phyloP scores from a whole-genome alignment of 2,329 filamentous ascomycete genomes.

The Onygenales sp. region DNA sequence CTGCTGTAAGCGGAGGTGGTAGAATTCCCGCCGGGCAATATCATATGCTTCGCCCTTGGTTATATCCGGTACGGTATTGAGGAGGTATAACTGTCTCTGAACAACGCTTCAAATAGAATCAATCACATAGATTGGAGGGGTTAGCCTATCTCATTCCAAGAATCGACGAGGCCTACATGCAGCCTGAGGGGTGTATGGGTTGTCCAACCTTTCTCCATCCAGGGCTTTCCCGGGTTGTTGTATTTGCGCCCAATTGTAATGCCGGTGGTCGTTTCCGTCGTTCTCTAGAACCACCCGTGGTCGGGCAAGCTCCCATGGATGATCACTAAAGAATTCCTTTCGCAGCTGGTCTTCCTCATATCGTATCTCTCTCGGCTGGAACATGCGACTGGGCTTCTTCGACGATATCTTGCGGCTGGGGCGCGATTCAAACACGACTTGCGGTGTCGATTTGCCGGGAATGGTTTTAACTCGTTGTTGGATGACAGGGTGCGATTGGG shows the following conservation, averaged over 20 bases:
- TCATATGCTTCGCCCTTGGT: slow-evolving; percentile 70
- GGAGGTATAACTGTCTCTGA: slow-evolving; percentile 81
- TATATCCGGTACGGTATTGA: slow-evolving; percentile 53
- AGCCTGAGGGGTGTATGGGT: not conserved
- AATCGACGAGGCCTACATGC: no score
- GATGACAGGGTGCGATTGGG: slow-evolving; percentile 36
- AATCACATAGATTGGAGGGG: not conserved
- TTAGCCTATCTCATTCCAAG: not conserved
- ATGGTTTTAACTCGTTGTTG: slow-evolving; percentile 23
- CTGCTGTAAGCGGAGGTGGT: slow-evolving; percentile 68
- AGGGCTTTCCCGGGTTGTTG: slow-evolving; percentile 65
- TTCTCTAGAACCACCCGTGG: slow-evolving; percentile 77
- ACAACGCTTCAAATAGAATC: slow-evolving; percentile 57
- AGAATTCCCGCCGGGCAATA: slow-evolving; percentile 79
- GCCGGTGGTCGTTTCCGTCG: slow-evolving; percentile 70
- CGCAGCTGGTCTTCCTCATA: slow-evolving; percentile 82
- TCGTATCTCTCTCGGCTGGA: slow-evolving; percentile 64
- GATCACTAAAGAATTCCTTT: slow-evolving; percentile 76
- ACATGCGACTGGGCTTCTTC: slow-evolving; percentile 64
- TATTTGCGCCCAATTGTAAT: slow-evolving; percentile 70
- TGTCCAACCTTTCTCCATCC: slow-evolving; percentile 69
- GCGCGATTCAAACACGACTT: slow-evolving; percentile 27
- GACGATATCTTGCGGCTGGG: slow-evolving; percentile 33
- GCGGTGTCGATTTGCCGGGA: slow-evolving; percentile 17
- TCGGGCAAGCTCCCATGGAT: slow-evolving; percentile 92